Conservation (phyloP, 257 asterid species). For the Solanum stenotomum region DNA sequence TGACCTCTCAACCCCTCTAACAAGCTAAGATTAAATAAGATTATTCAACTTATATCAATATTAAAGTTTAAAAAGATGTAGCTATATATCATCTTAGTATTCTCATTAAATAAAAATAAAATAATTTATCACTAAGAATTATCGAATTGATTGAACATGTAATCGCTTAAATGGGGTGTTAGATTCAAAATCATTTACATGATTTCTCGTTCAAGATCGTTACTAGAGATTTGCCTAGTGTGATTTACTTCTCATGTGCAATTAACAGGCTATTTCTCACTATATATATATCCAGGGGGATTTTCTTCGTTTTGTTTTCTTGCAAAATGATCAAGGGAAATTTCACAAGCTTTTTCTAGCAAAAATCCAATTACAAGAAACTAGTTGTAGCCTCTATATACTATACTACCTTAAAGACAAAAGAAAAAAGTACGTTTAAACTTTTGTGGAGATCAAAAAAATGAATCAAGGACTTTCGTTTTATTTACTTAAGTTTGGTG, state of each 20-base stretch:
- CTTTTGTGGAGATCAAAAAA: not conserved
- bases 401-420: not conserved
- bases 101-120: not conserved
- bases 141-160: not conserved
- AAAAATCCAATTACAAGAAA: not conserved
- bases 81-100: not conserved
- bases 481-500: not conserved
- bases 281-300: not conserved
- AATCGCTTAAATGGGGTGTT: not conserved
- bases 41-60: not conserved
- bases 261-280: not conserved
- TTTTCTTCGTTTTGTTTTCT: not conserved
- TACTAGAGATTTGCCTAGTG: too few species aligned
- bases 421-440: not conserved
- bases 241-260: not conserved
- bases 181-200: too few species aligned
- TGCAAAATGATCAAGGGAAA: not conserved
- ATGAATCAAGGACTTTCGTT: fast-evolving
- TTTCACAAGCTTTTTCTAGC: not conserved
- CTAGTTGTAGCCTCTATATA: not conserved
- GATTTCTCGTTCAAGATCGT: not conserved
- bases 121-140: not conserved
- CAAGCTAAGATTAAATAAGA: not conserved
- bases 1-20: not conserved
- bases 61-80: not conserved